Conservation (phyloP, 805 yeast species). For the Ogataea zsoltii region DNA sequence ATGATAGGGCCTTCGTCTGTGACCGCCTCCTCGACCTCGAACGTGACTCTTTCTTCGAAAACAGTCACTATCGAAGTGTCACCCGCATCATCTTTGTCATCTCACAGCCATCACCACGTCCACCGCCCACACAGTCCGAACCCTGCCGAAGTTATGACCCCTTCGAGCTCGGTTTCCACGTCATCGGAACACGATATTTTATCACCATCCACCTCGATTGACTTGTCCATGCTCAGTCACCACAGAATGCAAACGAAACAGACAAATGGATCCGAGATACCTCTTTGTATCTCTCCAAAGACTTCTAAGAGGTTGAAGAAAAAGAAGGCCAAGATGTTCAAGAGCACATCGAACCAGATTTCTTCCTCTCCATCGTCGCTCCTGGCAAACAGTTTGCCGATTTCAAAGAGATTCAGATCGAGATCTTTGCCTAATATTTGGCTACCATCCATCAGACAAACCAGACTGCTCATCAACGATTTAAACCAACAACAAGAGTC, state of each 20-base stretch:
- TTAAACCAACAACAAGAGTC: conserved; percentile 14
- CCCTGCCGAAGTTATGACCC: conserved; percentile 6
- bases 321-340: conserved; percentile 19
- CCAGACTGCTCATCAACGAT: conserved; percentile 20
- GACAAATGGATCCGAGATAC: background rate
- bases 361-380: conserved; percentile 9
- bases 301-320: conserved; percentile 15
- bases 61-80: conserved; percentile 14
- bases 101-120: background rate
- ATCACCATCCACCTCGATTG: conserved; percentile 9
- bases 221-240: conserved; percentile 2
- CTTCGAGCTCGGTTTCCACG: conserved; percentile 5
- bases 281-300: conserved; percentile 12
- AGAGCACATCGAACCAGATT: conserved; percentile 9
- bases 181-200: conserved; percentile 1
- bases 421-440: conserved; percentile 37
- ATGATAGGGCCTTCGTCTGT: conserved; percentile 20
- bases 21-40: conserved; percentile 5
- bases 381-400: conserved; percentile 17
- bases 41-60: conserved; percentile 17
- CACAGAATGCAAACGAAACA: background rate
- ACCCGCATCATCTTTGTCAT: conserved; percentile 7
- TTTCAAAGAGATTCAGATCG: conserved; percentile 32
- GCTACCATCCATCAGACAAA: conserved; percentile 28
- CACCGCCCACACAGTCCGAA: conserved; percentile 5